Base-by-base conservation (phyloP, 768 basidiomycete species). In the Kwoniella sp. region DNA sequence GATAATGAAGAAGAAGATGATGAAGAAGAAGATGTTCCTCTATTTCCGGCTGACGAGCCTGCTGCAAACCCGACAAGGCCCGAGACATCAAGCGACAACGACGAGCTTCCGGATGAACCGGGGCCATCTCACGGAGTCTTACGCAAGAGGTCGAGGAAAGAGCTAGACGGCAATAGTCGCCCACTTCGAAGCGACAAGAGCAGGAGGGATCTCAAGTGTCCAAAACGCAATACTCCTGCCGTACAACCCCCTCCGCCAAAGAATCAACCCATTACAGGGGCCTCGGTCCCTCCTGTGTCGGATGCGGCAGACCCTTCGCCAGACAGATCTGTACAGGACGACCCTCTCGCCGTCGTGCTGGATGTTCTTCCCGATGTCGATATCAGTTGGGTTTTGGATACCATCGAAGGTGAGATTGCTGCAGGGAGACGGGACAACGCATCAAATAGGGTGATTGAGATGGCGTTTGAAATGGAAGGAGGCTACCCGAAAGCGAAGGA, bases 321-420 rank as follows among this genome's bases (percentile, higher is more conserved):
- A 44, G 40, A 9, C 10, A 19, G 7, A 44, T 15, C 40, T 19
- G 40, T 19, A 44, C 8, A 9, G 40, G 3, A 3, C 17, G 40
- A 44, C 17, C 40, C 40, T 26, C 57, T 71, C 17, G 63, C 67
- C 19, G 27, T 29, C 12, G 61, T 74, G 12, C 57, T 69, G 8
- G 72, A 74, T n/a, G 49, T 74, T 17, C 53, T 74, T 17, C 72
- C 72, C 1, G 69, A 74, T 44, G 58, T 74, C 13, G 63, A 61
- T 50, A 24, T 55, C 2, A 55, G 30, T 7, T 74, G 65, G 62
- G 69, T 68, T 0, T 9, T 64, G 5, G 24, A 29, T 12, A 17
- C 36, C n/a, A 50, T 71, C 19, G 40, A 25, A 0, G 27, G 21
- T 7, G 56, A 64, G 25, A 21, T 71, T 19, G 50, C 54, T 4